Evolutionary conservation across 106 monocot species (phyloP), one percentile per base, ranked within the genome.

Genomic region (Acanthochlamys bracteata): DNA sequence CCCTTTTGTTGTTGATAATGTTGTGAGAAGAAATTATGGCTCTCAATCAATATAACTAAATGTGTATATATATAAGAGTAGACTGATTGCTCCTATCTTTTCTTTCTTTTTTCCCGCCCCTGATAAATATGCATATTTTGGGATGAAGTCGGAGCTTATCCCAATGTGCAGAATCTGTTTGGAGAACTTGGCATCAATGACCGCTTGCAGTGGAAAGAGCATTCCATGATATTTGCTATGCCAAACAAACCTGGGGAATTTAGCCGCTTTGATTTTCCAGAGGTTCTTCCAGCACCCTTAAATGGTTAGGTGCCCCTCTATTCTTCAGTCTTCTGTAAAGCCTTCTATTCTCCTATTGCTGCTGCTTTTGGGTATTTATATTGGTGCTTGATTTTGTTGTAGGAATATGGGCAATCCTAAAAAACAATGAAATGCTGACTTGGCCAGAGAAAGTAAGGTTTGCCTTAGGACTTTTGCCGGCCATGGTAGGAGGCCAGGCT

Each of bases 171-270:
- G 67, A 96, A 96, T 61, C 78, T 96, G 73, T 96, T 96, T 81
- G 84, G 91, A 7, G 96, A 96, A 74, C 90, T 96, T 78, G 96
- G 96, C 51, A 96, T 96, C 66, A 80, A 91, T 74, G 96, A 96
- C 58, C 86, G 88, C 57, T 76, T 96, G 61, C 96, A 96, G 47
- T 96, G 96, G 96, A 96, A 96, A 72, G 91, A 96, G 52, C 96
- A 96, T 64, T 91, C 96, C 11, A 96, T 96, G 96, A 85, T 96
- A 57, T 96, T 96, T 75, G 96, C 96, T 41, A 88, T 91, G 90
- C 96, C 96, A 52, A 78, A 83, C 46, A 96, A 96, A 66, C 96
- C 95, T 67, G 96, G 96, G 60, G 76, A 96, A 53, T 96, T 96
- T 54, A 96, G 96, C 73, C 90, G 96, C 33, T 96, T 96, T 73